A percentile compares a stretch with the other conserved stretches of the same genome.
Conservation (phyloP, 2,329 filamentous ascomycete species). For the Arthrobotrys sphaeroides region DNA sequence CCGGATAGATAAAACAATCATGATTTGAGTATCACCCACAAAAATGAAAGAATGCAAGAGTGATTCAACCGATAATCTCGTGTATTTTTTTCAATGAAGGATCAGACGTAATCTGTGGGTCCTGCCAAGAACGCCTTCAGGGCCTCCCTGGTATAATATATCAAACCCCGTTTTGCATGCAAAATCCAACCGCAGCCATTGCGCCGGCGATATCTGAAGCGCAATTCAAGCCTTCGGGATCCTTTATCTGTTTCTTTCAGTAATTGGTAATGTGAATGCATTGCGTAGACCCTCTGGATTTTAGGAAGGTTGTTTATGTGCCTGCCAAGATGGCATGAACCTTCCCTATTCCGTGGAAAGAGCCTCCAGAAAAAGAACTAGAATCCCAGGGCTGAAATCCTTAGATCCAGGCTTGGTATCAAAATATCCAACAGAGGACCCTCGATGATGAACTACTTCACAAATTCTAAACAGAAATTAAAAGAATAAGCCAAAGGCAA, state of each 20-base stretch:
- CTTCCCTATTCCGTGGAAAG: not conserved
- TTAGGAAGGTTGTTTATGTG: not conserved
- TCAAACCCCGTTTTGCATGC: not conserved
- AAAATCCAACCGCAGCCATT: not conserved
- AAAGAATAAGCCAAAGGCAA: conserved; percentile 1
- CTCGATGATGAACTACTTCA: too few species aligned
- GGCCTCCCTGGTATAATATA: not conserved
- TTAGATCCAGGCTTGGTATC: too few species aligned
- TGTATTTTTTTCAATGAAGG: not conserved
- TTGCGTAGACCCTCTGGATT: too few species aligned
- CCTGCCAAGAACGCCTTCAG: conserved; percentile 2
- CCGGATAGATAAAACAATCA: too few species aligned
- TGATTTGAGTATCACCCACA: not conserved
- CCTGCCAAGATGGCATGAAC: not conserved
- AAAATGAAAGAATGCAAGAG: too few species aligned
- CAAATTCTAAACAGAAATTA: not conserved
- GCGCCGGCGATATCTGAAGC: not conserved
- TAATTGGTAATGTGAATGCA: too few species aligned
- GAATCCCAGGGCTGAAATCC: not conserved
- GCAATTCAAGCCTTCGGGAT: not conserved
- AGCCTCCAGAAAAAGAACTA: not conserved
- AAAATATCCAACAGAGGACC: too few species aligned
- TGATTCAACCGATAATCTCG: not conserved
- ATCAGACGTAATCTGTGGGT: conserved; percentile 1
- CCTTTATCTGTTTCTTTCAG: not conserved